These are phyloP conservation scores for Rhizophlyctis rosea DNA, from an alignment of 192 early-diverging fungal species.

Conservation along the genomic window DNA sequence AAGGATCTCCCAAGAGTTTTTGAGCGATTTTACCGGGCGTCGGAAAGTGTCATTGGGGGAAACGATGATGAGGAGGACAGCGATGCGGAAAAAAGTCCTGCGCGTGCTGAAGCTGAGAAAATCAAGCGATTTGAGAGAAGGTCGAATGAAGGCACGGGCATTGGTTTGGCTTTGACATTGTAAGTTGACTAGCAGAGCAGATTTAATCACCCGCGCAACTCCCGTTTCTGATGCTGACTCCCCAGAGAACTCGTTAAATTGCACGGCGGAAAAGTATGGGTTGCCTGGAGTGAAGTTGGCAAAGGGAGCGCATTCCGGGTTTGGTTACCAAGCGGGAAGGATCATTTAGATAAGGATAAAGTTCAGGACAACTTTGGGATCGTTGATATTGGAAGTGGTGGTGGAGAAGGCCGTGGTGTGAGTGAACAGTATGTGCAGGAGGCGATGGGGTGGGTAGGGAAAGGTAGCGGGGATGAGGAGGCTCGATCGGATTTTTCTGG, in stretches of 20 bases:
- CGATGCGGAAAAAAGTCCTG: too few relatives aligned
- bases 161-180: conserved; percentile 48
- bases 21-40: conserved; percentile 44
- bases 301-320: conserved; percentile 13
- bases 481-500: neutral
- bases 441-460: neutral
- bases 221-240: too few relatives aligned
- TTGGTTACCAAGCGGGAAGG: conserved; percentile 12
- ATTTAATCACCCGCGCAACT: too few relatives aligned
- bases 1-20: conserved; percentile 40
- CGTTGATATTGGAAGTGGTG: neutral
- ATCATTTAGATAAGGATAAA: neutral
- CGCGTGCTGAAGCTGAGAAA: too few relatives aligned
- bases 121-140: too few relatives aligned
- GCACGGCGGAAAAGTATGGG: conserved; percentile 42
- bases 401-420: neutral
- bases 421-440: neutral
- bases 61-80: too few relatives aligned
- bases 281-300: conserved; percentile 20
- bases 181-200: too few relatives aligned
- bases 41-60: conserved; percentile 19
- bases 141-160: conserved; percentile 56
- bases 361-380: too few relatives aligned
- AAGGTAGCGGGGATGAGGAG: neutral
- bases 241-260: conserved; percentile 42